These are phyloP conservation scores for Conticribra guillardii DNA, from an alignment of 108 stramenopile genomes.

Conservation along the genomic window DNA sequence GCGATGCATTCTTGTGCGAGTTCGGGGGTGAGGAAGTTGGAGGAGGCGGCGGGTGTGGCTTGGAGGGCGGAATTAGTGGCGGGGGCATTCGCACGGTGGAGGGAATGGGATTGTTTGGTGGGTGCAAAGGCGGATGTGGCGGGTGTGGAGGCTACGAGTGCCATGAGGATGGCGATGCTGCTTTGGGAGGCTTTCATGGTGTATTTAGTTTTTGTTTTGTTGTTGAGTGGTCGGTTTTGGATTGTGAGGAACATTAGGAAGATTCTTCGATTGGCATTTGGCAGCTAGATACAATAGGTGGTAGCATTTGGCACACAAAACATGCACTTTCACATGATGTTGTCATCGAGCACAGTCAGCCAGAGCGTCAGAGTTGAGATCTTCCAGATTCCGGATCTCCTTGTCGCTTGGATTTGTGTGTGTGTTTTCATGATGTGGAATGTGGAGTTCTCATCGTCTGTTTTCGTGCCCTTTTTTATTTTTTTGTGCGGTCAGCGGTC, in stretches of 20 bases:
- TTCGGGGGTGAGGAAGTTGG: constrained; percentile 83
- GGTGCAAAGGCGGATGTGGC: constrained; percentile 33
- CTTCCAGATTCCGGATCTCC: too few species aligned
- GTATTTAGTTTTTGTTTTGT: background rate
- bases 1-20: constrained; percentile 80
- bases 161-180: constrained; percentile 32
- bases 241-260: background rate
- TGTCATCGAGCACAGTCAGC: too few species aligned
- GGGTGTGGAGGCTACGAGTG: constrained; percentile 14
- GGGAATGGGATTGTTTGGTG: constrained; percentile 1
- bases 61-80: constrained; percentile 12
- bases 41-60: constrained; percentile 39
- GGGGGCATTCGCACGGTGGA: background rate
- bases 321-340: too few species aligned
- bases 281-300: too few species aligned
- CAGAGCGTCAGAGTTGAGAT: too few species aligned
- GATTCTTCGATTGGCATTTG: background rate
- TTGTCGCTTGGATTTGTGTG: too few species aligned
- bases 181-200: constrained; percentile 23
- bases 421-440: too few species aligned
- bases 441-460: too few species aligned
- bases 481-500: too few species aligned
- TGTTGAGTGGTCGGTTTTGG: background rate
- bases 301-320: too few species aligned
- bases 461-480: too few species aligned